Base-by-base conservation (phyloP, 2,329 filamentous ascomycete genomes). In the Ophiostoma sp. region DNA sequence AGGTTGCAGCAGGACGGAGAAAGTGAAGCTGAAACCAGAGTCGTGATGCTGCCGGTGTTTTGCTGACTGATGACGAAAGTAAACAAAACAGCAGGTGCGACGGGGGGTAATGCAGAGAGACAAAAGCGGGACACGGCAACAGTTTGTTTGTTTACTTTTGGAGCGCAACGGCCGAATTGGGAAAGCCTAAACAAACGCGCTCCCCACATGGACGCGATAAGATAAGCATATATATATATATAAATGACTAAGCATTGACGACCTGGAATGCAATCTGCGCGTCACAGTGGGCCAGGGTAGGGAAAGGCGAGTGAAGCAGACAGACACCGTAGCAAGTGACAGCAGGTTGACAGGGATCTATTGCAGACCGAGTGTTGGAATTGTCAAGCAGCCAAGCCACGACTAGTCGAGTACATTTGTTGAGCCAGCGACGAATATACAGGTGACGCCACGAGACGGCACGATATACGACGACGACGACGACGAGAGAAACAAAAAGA, bases 131-230 rank as follows among this genome's bases (percentile, higher is more conserved):
- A 66, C 64, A 68, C 36, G 64, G 71, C 71, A 72, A 71, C 71
- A 67, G 67, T 71, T 74, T 79, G 77, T 76, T 76, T 79, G 77
- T 77, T 77, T 76, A 76, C 73, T 74, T 74, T 70, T 60, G 36
- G 58, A 41, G 27, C 38, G 58, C 12, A 14, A 63, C 66, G 68
- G 38, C 71, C 70, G 11, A 36, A 67, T 71, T 71, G 63, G 70
- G 71, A 66, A 66, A 38, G 45, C 12, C 67, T 52, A 66, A 63
- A 52, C 45, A 40, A 40, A 49, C 36, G 36, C 45, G 47, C 47
- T 36, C 63, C 63, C 63, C 63, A 42, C 63, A 64, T 47, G 14
- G 18, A 16, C 11, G 63, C 27, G 63, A 64, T 64, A 45, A 45
- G 63, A 64, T 64, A 64, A 64, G 62, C 8, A 55, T 27, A 55